Base-by-base conservation (phyloP, 345 rosid species). In the Eutrema yunnanense region DNA sequence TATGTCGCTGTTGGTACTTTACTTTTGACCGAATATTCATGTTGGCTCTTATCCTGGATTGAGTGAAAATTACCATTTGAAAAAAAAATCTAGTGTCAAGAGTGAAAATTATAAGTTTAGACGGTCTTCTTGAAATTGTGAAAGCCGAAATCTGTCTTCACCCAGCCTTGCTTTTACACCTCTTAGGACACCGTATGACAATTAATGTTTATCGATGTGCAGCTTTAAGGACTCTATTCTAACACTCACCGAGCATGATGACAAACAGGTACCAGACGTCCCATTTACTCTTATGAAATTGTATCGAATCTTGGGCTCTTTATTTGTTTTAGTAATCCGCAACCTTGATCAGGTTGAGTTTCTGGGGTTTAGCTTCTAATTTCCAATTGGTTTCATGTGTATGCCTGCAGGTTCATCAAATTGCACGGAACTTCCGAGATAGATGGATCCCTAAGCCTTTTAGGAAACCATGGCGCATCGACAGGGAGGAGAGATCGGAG, bases 201-300 rank as follows among this genome's bases (percentile, higher is more conserved):
- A 48, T 43, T 47, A 22, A 48, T 63, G 67, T 70, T 70, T 70
- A 13, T 63, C 66, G 49, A 27, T 48, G 27, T 85, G 90, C 96
- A 95, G 99, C 85, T 90, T 92, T 78, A 84, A 74, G 65, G 92
- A 86, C 38, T 92, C 98, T 33, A 88, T 95, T 44, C 82, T 95
- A 76, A 89, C 93, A 40, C 85, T 95, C 80, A 92, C 99, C 34
- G 99, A 95, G 81, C 99, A 95, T 72, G 87, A 84, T 57, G 97
- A 95, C 81, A 88, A 84, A 78, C 92, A 90, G 97, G 97, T 92
- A 82, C 61, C 4, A 40, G 32, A 5, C 62, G 2, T 65, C 38
- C n/a, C 52, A 27, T 46, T 34, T 75, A 36, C 43, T 13, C 14
- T 52, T 30, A 27, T 47, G 54, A 58, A 19, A 37, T 13, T 69